Evolutionary conservation across 176 grass and related monocot genomes (phyloP).

Genomic region (Panicum miliaceum): DNA sequence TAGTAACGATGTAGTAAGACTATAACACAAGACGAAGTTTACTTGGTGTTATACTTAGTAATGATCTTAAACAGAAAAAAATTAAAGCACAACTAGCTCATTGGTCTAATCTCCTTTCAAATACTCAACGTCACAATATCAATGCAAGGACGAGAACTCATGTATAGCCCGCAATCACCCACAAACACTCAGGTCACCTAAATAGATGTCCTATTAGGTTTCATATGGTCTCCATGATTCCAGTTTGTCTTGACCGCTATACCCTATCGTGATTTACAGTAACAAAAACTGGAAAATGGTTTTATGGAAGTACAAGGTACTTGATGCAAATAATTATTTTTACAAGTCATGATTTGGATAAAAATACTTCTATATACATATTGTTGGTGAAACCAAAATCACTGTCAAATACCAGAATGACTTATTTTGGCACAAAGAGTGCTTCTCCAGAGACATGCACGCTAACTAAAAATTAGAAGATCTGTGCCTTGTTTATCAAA

Average conservation of each 20-base stretch:
- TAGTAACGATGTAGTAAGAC: not conserved
- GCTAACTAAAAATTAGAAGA: not conserved
- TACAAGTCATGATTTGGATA: not conserved
- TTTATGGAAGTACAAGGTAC: not conserved
- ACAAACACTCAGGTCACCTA: not conserved
- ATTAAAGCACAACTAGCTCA: not conserved
- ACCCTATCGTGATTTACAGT: not conserved
- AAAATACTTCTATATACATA: not conserved
- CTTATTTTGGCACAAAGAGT: not conserved
- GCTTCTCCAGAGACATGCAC: not conserved
- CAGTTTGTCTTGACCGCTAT: constrained; percentile 1
- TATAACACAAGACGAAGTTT: constrained; percentile 17
- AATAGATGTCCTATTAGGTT: not conserved
- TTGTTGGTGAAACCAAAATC: not conserved
- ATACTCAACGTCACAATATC: not conserved
- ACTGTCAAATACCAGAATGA: not conserved
- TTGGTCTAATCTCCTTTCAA: not conserved
- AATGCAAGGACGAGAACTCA: not conserved
- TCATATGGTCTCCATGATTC: not conserved
- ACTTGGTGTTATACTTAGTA: not conserved
- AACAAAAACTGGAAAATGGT: not conserved
- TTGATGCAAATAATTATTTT: constrained; percentile 9
- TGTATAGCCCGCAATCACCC: not conserved
- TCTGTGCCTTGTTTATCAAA: not conserved
- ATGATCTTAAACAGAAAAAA: not conserved